These are phyloP conservation scores for Scenedesmus sp. DNA, from an alignment of 163 green algal species.

Conservation along the genomic window DNA sequence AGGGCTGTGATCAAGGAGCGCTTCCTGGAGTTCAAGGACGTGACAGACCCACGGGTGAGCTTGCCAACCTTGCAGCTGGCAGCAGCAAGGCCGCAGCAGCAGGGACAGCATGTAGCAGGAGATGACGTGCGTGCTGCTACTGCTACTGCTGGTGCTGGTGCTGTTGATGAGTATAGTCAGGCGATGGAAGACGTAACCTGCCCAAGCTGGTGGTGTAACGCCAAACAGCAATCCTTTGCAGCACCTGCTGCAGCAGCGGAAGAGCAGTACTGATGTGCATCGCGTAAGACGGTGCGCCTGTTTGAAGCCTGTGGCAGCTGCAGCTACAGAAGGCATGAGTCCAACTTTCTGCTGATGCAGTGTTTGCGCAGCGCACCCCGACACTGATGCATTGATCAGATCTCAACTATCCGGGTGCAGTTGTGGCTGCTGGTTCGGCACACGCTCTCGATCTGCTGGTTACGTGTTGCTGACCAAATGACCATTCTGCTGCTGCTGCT, in stretches of 20 bases:
- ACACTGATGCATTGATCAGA: too few species aligned
- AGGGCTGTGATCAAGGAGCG: constrained; percentile 74
- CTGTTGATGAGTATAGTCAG: too few species aligned
- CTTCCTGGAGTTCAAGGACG: constrained; percentile 78
- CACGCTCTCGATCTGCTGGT: background rate
- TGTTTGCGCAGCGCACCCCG: too few species aligned
- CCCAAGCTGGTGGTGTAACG: background rate
- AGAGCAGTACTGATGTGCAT: too few species aligned
- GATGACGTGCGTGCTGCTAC: background rate
- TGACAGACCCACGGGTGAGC: constrained; percentile 71
- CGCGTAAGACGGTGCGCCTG: too few species aligned
- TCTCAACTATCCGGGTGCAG: too few species aligned
- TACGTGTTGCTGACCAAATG: background rate
- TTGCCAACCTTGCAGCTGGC: background rate
- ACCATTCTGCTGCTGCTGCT: background rate
- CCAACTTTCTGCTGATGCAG: too few species aligned
- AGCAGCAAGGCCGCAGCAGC: background rate
- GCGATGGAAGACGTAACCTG: too few species aligned
- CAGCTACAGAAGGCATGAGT: too few species aligned
- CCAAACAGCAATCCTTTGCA: background rate
- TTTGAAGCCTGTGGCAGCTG: too few species aligned
- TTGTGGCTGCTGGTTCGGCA: background rate
- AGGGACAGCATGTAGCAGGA: background rate
- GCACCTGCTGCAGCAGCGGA: too few species aligned
- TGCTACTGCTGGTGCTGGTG: background rate